A percentile compares a stretch with the other conserved stretches of the same genome.
Conservation (phyloP, 768 basidiomycete genomes). For the button mushroom (Agaricus bisporus) region DNA sequence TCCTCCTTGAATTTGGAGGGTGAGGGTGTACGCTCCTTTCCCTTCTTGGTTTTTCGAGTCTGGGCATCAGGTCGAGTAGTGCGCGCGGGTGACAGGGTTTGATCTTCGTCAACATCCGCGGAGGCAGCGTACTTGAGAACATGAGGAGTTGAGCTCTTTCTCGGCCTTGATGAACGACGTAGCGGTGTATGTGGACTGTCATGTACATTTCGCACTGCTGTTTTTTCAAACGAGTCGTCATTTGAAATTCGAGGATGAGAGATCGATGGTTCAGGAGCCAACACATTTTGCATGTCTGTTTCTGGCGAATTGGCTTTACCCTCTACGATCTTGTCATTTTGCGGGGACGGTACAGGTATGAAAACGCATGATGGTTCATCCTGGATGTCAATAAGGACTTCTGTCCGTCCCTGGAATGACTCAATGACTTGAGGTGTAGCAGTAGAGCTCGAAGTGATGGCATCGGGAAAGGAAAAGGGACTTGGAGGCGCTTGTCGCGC, state of each 20-base stretch:
- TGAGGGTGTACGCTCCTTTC: conserved; percentile 4
- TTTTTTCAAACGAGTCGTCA: background rate
- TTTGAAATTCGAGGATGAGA: background rate
- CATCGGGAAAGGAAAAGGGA: conserved; percentile 3
- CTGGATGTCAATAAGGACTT: conserved; percentile 4
- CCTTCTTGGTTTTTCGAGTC: conserved; percentile 18
- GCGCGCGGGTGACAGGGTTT: background rate
- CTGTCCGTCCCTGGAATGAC: background rate
- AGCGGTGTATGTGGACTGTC: conserved; percentile 21
- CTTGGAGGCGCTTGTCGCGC: background rate
- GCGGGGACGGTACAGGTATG: background rate
- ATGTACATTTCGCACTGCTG: background rate
- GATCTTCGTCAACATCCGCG: conserved; percentile 9
- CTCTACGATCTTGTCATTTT: background rate
- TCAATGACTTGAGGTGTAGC: background rate
- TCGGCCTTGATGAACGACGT: conserved; percentile 33
- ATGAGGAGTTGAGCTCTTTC: conserved; percentile 25
- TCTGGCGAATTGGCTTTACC: background rate
- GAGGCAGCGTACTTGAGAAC: conserved; percentile 14
- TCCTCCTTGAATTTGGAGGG: background rate
- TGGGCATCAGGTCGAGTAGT: conserved; percentile 17
- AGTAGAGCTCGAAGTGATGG: background rate
- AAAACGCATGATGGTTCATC: background rate
- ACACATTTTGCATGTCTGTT: background rate
- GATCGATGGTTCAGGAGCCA: background rate